Evolutionary conservation across 371 early-diverging fungal species (phyloP).

Genomic region (Haplosporangium sp.): DNA sequence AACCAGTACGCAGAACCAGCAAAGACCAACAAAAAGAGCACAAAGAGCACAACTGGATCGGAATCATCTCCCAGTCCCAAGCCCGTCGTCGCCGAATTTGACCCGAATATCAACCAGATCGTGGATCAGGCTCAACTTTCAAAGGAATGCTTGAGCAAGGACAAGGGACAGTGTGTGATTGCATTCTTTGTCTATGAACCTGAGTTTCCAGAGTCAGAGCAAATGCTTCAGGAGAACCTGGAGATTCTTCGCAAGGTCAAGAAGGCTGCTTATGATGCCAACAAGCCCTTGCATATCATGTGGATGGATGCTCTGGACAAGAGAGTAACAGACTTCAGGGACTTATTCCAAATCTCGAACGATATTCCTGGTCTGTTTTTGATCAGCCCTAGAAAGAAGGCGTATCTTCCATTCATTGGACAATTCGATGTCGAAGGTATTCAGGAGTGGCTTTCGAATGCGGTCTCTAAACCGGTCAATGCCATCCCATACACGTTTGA

Average conservation of each 20-base stretch:
- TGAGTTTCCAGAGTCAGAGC: constrained; percentile 66
- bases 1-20: constrained; percentile 63
- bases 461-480: constrained; percentile 55
- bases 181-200: constrained; percentile 72
- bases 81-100: constrained; percentile 49
- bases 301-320: constrained; percentile 75
- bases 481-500: constrained; percentile 52
- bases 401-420: constrained; percentile 76
- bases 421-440: constrained; percentile 74
- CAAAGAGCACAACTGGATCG: constrained; percentile 38
- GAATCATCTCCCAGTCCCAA: constrained; percentile 21
- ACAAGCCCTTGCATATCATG: constrained; percentile 60
- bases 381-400: constrained; percentile 71
- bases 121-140: constrained; percentile 62
- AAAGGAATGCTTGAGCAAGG: constrained; percentile 58
- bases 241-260: constrained; percentile 63
- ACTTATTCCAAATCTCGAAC: constrained; percentile 74
- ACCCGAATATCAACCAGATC: constrained; percentile 62
- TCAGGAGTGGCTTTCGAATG: constrained; percentile 63
- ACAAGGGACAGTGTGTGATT: constrained; percentile 67
- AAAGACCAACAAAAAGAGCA: constrained; percentile 26
- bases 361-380: constrained; percentile 78
- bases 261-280: constrained; percentile 53
- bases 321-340: constrained; percentile 62
- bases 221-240: constrained; percentile 65